Base-by-base conservation (phyloP, 2,329 filamentous ascomycete species). In the Sarocladiaceae sp. region DNA sequence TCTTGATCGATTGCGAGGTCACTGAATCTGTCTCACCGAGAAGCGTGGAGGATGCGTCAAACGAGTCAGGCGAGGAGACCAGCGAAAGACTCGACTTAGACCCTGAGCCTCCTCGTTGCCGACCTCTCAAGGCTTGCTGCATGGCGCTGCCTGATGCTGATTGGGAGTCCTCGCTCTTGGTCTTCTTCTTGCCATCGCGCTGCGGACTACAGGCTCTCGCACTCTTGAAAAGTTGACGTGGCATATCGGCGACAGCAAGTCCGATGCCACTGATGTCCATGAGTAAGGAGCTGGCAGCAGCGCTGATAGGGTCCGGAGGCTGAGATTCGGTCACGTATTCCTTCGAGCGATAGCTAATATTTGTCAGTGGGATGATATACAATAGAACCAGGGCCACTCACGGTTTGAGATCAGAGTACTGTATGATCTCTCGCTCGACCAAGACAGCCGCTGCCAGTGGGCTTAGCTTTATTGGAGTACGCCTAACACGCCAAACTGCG, bases 271-370 rank as follows among this genome's bases (percentile, higher is more conserved):
- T 84, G 44, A 94, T 75, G n/a, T 92, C 93, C 5, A 88, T 87
- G n/a, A 96, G 73, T 1, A 97, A 70, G 0, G 91, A 89, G 40
- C 83, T 82, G 0, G 90, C 84, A 15, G 84, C 88, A 18, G 89
- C 90, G 13, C 87, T 84, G 22, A 95, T 80, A 0, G 90, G 90
- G 57, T 94, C 90, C 61, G 81, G 84, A 0, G 90, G 90, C 40
- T 91, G 87, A 28, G 87, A 82, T 54, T 90, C 87, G 0, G 87
- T 89, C 57, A 87, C 83, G 65, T 93, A 90, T 64, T 95, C 88
- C 18, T 66, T 69, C 0, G 71, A 57, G 2, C 73, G 73, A 56
- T 78, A 78, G 17, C 78, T 81, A 15, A 11, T 29, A 12, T 29
- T 28, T 46, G 40, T 31, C 23, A 53, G 17, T 3, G 26, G 28